phyloP scores from a whole-genome alignment of 495 filamentous ascomycete genomes.

The Cercophora newfieldiana region DNA sequence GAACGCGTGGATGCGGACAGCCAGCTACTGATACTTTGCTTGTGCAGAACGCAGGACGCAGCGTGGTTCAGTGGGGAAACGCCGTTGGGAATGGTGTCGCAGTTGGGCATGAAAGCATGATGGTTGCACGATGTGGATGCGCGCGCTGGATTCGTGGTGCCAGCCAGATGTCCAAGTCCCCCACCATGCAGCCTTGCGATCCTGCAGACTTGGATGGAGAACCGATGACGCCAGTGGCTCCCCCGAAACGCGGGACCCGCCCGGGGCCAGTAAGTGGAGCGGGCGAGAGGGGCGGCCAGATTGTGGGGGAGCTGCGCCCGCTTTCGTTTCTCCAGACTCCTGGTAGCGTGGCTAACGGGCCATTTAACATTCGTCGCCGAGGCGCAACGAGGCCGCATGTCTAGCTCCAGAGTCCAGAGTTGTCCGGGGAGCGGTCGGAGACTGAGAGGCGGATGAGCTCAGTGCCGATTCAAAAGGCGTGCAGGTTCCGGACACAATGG shows the following conservation, averaged over 20 bases:
- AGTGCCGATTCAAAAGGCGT: neutral
- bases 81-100: slow-evolving; percentile 4
- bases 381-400: neutral
- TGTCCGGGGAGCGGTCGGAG: neutral
- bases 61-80: neutral
- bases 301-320: slow-evolving; percentile 3
- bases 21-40: neutral
- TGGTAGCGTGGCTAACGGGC: neutral
- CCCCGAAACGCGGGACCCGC: neutral
- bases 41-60: neutral
- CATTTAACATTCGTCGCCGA: neutral
- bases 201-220: neutral
- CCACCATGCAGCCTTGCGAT: slow-evolving; percentile 9
- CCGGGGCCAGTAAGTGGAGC: neutral
- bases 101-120: slow-evolving; percentile 22
- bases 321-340: neutral
- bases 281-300: neutral
- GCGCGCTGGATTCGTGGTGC: slow-evolving; percentile 10
- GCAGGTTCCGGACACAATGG: neutral
- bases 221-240: slow-evolving; percentile 15
- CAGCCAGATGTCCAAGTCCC: slow-evolving; percentile 7
- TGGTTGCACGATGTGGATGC: neutral
- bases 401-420: neutral
- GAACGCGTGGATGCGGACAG: neutral
- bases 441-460: neutral